A percentile compares a stretch with the other conserved stretches of the same genome.
Conservation (phyloP, 176 grass and related monocot species). For the Metroxylon sagu region DNA sequence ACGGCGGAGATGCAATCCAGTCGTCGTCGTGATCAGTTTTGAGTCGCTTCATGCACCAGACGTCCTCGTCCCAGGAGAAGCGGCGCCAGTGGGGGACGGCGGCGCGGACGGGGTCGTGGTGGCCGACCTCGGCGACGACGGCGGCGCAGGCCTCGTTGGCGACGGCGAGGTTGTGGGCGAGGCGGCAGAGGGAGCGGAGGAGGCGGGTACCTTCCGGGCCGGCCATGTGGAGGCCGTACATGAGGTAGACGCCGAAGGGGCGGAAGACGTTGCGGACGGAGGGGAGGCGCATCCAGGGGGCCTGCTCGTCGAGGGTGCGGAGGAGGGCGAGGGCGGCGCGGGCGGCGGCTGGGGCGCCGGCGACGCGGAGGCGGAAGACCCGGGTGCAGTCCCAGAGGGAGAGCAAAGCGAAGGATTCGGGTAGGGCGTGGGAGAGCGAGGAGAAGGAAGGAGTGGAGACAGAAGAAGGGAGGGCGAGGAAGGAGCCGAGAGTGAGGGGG, state of each 20-base stretch:
- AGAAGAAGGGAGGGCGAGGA: slow-evolving; percentile 33
- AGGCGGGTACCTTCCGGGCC: slow-evolving; percentile 37
- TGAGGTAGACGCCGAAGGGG: slow-evolving; percentile 57
- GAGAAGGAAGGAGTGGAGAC: neutral
- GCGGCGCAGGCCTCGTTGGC: slow-evolving; percentile 31
- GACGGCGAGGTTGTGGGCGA: slow-evolving; percentile 48
- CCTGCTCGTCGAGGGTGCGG: slow-evolving; percentile 33
- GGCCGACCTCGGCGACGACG: slow-evolving; percentile 33
- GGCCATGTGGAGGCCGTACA: slow-evolving; percentile 57
- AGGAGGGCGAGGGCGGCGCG: slow-evolving; percentile 31
- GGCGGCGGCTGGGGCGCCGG: slow-evolving; percentile 18
- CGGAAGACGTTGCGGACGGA: slow-evolving; percentile 64
- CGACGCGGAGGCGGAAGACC: slow-evolving; percentile 31
- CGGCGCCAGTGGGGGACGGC: slow-evolving; percentile 45
- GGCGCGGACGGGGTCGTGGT: slow-evolving; percentile 29
- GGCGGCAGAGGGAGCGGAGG: slow-evolving; percentile 42
- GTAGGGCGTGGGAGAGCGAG: neutral
- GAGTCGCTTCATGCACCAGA: slow-evolving; percentile 70
- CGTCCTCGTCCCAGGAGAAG: slow-evolving; percentile 73
- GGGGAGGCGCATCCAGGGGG: slow-evolving; percentile 49
- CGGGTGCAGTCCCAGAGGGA: slow-evolving; percentile 62
- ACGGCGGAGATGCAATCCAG: slow-evolving; percentile 23
- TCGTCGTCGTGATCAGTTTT: slow-evolving; percentile 12
- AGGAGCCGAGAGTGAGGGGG: slow-evolving; percentile 58
- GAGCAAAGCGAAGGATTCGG: slow-evolving; percentile 42